Evolutionary conservation across 805 yeast species (phyloP).

Genomic region (Saccharomycopsis fibuligera): DNA sequence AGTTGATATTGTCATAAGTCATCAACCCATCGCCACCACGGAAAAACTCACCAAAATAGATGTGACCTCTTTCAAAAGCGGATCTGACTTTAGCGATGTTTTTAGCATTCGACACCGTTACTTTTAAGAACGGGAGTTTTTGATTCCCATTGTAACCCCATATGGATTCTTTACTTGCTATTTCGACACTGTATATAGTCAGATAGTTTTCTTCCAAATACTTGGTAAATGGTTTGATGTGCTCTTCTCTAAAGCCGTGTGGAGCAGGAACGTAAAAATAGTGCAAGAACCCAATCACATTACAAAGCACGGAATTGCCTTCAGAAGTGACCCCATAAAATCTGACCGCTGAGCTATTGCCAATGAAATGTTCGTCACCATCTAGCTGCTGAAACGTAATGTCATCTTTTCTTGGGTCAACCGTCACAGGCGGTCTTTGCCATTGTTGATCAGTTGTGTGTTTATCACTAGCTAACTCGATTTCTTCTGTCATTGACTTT

Average conservation of each 20-base stretch:
- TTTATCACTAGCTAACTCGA: slow-evolving; percentile 22
- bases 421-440: slow-evolving; percentile 53
- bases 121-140: slow-evolving; percentile 72
- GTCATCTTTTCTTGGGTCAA: slow-evolving; percentile 44
- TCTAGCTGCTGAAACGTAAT: slow-evolving; percentile 86
- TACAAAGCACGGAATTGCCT: slow-evolving; percentile 87
- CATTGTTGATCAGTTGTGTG: slow-evolving; percentile 32
- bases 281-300: slow-evolving; percentile 82
- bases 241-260: slow-evolving; percentile 54
- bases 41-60: slow-evolving; percentile 58
- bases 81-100: slow-evolving; percentile 63
- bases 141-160: slow-evolving; percentile 89
- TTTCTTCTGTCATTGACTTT: slow-evolving; percentile 36
- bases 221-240: slow-evolving; percentile 40
- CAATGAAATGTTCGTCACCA: slow-evolving; percentile 73
- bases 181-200: slow-evolving; percentile 60
- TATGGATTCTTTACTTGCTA: slow-evolving; percentile 70
- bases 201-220: slow-evolving; percentile 44
- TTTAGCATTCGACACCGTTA: slow-evolving; percentile 59
- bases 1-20: slow-evolving; percentile 88
- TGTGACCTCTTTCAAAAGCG: slow-evolving; percentile 78
- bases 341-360: slow-evolving; percentile 59
- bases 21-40: slow-evolving; percentile 46
- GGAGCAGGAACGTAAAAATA: slow-evolving; percentile 93
- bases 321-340: slow-evolving; percentile 88